These are phyloP conservation scores for Nakaseomyces bracarensis DNA, from an alignment of 1,139 yeast species.

Conservation along the genomic window DNA sequence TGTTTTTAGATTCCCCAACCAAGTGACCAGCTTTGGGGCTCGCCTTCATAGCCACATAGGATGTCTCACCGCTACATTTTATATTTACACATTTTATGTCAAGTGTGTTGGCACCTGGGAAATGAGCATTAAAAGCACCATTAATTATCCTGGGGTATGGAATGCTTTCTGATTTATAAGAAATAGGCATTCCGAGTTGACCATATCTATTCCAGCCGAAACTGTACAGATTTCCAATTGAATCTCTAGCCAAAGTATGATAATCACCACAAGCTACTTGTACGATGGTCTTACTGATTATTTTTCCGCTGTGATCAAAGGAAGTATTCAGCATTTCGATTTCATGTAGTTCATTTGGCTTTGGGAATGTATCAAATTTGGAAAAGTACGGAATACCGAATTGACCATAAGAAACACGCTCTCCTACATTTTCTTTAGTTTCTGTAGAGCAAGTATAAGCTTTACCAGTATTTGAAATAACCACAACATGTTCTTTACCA, in stretches of 20 bases:
- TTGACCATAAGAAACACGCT: conserved; percentile 56
- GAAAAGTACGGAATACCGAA: conserved; percentile 70
- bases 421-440: conserved; percentile 14
- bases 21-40: conserved; percentile 7
- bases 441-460: conserved; percentile 60
- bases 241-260: conserved; percentile 64
- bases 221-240: conserved; percentile 57
- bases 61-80: conserved; percentile 61
- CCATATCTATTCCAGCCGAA: conserved; percentile 84
- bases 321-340: conserved; percentile 25
- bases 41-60: conserved; percentile 43
- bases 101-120: conserved; percentile 6
- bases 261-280: conserved; percentile 64
- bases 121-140: conserved; percentile 7
- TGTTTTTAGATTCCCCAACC: conserved; percentile 6
- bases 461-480: conserved; percentile 54
- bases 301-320: conserved; percentile 20
- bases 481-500: conserved; percentile 62
- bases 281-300: conserved; percentile 39
- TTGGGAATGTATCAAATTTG: conserved; percentile 41
- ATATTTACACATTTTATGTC: conserved; percentile 39
- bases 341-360: conserved; percentile 20
- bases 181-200: conserved; percentile 68
- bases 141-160: conserved; percentile 56
- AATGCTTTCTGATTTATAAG: conserved; percentile 54